Evolutionary conservation across 2,329 filamentous ascomycete species (phyloP).

Genomic region (Epicoccum nigrum): DNA sequence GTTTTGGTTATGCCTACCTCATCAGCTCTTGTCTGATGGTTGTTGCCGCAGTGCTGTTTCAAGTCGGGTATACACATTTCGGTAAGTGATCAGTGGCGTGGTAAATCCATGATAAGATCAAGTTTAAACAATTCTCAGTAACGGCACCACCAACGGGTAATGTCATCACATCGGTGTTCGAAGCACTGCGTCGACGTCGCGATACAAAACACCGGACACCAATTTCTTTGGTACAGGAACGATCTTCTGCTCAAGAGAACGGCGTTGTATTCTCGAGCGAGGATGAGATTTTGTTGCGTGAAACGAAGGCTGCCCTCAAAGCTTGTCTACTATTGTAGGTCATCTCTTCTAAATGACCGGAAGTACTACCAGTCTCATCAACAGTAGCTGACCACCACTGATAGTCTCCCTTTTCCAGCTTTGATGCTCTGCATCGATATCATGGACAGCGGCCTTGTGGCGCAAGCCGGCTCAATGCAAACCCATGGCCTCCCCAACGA

Average conservation of each 20-base stretch:
- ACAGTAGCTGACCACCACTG: not conserved
- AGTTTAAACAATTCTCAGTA: not conserved
- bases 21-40: constrained; percentile 68
- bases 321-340: not conserved
- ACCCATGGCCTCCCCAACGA: constrained; percentile 73
- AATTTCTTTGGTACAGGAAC: no score
- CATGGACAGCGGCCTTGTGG: constrained; percentile 29
- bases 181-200: constrained; percentile 1
- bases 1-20: constrained; percentile 70
- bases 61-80: constrained; percentile 9
- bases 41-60: constrained; percentile 9
- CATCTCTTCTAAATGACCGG: not conserved
- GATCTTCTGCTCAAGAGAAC: no score
- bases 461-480: constrained; percentile 32
- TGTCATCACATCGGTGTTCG: not conserved
- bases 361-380: no score
- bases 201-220: not conserved
- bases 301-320: no score
- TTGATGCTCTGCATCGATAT: constrained; percentile 31
- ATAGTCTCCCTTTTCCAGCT: constrained; percentile 19
- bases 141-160: constrained; percentile 5
- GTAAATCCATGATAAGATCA: no score
- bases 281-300: no score
- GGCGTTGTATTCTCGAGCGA: no score
- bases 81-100: no score